phyloP scores from a whole-genome alignment of 1,284 basidiomycete species.

The Coniophora puteana region DNA sequence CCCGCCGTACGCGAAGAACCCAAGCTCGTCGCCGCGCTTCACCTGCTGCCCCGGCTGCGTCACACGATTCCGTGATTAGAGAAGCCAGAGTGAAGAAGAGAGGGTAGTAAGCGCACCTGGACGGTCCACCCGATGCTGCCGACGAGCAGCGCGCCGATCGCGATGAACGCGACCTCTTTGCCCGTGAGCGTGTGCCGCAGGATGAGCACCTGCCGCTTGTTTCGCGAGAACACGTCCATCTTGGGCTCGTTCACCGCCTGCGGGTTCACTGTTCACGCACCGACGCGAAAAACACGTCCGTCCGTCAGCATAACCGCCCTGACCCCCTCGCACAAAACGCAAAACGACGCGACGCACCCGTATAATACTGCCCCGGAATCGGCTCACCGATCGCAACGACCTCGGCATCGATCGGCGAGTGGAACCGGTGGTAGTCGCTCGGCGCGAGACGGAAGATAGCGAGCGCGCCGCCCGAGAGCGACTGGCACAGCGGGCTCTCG shows the following conservation, averaged over 20 bases:
- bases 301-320: constrained; percentile 8
- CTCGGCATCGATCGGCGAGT: constrained; percentile 67
- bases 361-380: constrained; percentile 57
- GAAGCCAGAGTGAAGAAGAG: constrained; percentile 13
- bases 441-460: constrained; percentile 78
- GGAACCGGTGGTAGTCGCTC: constrained; percentile 85
- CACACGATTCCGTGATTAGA: constrained; percentile 21
- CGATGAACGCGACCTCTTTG: constrained; percentile 51
- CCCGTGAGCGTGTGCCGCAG: constrained; percentile 43
- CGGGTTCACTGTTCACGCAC: constrained; percentile 63
- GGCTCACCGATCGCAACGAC: constrained; percentile 43
- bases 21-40: constrained; percentile 54
- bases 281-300: no score
- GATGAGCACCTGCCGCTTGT: constrained; percentile 59
- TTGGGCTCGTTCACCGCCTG: constrained; percentile 73
- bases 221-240: constrained; percentile 74
- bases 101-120: constrained; percentile 26
- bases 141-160: constrained; percentile 65
- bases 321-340: constrained; percentile 4
- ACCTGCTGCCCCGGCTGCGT: constrained; percentile 30
- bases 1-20: constrained; percentile 68
- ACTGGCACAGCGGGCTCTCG: constrained; percentile 35
- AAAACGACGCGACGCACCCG: constrained; percentile 32
- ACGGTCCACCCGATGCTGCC: constrained; percentile 50
- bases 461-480: constrained; percentile 46